Conservation (phyloP, 306 rosid species). For the Acacia crassicarpa region DNA sequence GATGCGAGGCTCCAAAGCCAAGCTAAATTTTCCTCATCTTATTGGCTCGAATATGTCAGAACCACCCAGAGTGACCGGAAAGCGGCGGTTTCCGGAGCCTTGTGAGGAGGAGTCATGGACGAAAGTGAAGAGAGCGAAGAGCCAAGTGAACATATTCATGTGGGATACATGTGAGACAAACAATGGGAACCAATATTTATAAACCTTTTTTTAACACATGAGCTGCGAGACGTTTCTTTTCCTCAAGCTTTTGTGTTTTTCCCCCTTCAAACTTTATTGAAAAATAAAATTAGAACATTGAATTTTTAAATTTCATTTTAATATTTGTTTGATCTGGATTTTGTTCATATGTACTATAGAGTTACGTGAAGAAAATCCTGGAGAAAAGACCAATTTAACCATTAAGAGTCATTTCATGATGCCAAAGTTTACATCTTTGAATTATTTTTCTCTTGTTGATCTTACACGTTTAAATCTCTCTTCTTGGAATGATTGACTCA, state of each 20-base stretch:
- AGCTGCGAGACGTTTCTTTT: neutral
- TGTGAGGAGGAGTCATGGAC: neutral
- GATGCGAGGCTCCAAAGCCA: constrained; percentile 57
- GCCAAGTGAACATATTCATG: neutral
- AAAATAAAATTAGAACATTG: neutral
- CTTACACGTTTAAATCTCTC: too few relatives aligned
- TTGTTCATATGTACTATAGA: neutral
- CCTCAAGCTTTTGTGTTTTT: neutral
- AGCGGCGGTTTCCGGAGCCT: constrained; percentile 19
- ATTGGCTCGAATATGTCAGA: constrained; percentile 9
- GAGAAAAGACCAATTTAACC: neutral
- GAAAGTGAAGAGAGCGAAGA: neutral
- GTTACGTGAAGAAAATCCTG: neutral
- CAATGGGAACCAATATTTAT: neutral
- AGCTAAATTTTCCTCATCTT: constrained; percentile 61
- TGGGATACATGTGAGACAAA: neutral
- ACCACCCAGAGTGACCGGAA: neutral
- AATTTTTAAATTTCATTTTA: neutral
- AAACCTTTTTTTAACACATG: too few relatives aligned
- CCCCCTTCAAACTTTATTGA: neutral
- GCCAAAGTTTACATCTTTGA: neutral
- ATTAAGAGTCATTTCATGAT: neutral
- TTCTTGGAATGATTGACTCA: neutral
- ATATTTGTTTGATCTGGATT: neutral
- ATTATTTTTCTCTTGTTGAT: neutral